These are phyloP conservation scores for Angomonas ambiguus DNA, from an alignment of 208 protist genomes.

Conservation along the genomic window DNA sequence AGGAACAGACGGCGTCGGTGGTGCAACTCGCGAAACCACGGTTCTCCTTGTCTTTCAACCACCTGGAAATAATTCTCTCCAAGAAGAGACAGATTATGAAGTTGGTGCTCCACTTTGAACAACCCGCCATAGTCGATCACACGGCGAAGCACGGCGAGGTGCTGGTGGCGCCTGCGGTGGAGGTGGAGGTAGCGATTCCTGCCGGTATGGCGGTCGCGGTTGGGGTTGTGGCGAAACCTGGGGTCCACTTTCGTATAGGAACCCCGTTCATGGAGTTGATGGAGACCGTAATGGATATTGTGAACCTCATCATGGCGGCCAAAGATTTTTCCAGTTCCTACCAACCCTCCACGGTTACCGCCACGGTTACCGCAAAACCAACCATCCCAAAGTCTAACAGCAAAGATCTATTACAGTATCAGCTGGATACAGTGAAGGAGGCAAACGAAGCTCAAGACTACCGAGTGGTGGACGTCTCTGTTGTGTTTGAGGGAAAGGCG, in stretches of 20 bases:
- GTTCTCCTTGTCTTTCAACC: conserved; percentile 40
- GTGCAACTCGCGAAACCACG: conserved; percentile 22
- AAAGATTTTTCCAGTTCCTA: conserved; percentile 6
- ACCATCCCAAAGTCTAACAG: not conserved
- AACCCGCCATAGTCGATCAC: conserved; percentile 43
- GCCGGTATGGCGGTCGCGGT: conserved; percentile 33
- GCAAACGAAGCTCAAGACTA: conserved; percentile 32
- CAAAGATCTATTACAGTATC: conserved; percentile 17
- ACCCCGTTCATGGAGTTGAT: conserved; percentile 77
- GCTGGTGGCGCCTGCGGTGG: conserved; percentile 15
- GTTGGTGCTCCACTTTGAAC: conserved; percentile 41
- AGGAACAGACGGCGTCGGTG: conserved; percentile 34
- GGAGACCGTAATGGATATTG: conserved; percentile 74
- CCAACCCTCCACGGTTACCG: not conserved
- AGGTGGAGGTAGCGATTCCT: conserved; percentile 16
- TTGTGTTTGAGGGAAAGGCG: conserved; percentile 46
- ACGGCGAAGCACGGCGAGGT: conserved; percentile 37
- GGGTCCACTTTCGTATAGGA: conserved; percentile 46
- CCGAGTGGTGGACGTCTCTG: conserved; percentile 52
- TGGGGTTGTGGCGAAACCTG: conserved; percentile 26
- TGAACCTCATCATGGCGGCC: conserved; percentile 41
- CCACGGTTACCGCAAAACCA: not conserved
- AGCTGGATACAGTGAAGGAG: conserved; percentile 24
- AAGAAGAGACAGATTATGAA: conserved; percentile 40
- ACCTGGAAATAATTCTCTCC: conserved; percentile 52